Base-by-base conservation (phyloP, 192 early-diverging fungal species). In the Backusella luteola region DNA sequence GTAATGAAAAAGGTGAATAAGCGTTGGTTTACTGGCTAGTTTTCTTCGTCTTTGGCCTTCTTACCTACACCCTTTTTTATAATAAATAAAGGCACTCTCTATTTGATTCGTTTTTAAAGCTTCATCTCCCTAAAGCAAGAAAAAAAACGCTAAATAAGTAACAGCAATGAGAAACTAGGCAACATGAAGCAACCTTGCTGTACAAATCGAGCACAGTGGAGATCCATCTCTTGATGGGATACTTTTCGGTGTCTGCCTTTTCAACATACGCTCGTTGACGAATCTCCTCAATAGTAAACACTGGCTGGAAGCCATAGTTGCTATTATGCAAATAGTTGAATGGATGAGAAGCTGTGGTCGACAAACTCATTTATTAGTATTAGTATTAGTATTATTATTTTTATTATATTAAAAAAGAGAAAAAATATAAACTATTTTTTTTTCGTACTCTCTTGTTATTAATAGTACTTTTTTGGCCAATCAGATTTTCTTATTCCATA, bases 11-110 rank as follows among this genome's bases (percentile, higher is more conserved):
- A 76, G 76, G 32, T 42, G n/a, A 41, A 29, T 7, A 49, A 6
- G 46, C 6, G 17, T 19, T 49, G 15, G 19, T 39, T 56, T 23
- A 1, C 26, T 70, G 19, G 19, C 23, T 23, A 3, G 68, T n/a
- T 69, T 23, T 21, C 14, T 11, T 44, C 11, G 39, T n/a, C 9
- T 35, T 8, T 4, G 4, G 15, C 15, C 15, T 44, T 29, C 73
- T 74, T 67, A 80, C 82, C 59, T 80, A 66, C 76, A 78, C 26
- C 79, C 82, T 69, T 74, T 80, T 14, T 80, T 41, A 66, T 76
- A 84, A 49, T 66, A 73, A n/a, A 80, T 74, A 75, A 78, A 84
- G 7, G 82, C 79, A 72, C 68, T 80, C 38, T 80, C 79, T 23
- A 84, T 59, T 73, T 77, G 68, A 9, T 67, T 69, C 12, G 29